Evolutionary conservation across 2,329 filamentous ascomycete species (phyloP), one percentile per base, ranked within the genome.

Genomic region (Dothideomycetes sp.): DNA sequence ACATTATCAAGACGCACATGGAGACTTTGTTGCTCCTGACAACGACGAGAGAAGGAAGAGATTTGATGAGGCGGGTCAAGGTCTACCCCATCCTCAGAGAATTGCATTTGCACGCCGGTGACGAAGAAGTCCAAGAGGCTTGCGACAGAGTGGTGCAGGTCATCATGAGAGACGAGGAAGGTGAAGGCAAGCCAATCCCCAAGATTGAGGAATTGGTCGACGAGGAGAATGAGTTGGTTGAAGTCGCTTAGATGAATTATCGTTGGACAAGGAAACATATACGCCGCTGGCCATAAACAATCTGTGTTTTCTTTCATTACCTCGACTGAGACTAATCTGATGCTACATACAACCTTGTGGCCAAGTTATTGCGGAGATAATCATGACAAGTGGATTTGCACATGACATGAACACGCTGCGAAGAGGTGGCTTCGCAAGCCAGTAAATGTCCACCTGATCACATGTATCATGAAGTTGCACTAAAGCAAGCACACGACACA

Each of bases 141-240:
- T 94, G 84, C 53, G 91, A 96, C 60, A 73, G 91, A 43, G 58
- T 96, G 38, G 91, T 98, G 33, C 86, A 98, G 57, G 78, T 94
- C 5, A 59, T 94, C 46, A 86, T 87, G 78, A 71, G 84, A 42
- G 84, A 87, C 31, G 87, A 91, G 57, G 79, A 73, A 49, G 67
- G 65, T 5, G 74, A 71, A 33, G 73, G 70, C 35, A 64, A 64
- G 41, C 64, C 65, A 20, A 23, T 36, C 16, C 62, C 64, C 33
- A 58, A 58, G 45, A 56, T 66, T 34, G 59, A 66, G 44, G 68
- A 71, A 42, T 57, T 65, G 41, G 46, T 51, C 49, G 55, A 53
- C 28, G 58, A 61, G 31, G 56, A 60, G 49, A 49, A 65, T 45
- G 52, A 59, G 46, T 58, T 64, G 31, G 59, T 68, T 27, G 70